Evolutionary conservation across 1,284 basidiomycete species (phyloP), one percentile per base, ranked within the genome.

Genomic region (Vanrija sp.): DNA sequence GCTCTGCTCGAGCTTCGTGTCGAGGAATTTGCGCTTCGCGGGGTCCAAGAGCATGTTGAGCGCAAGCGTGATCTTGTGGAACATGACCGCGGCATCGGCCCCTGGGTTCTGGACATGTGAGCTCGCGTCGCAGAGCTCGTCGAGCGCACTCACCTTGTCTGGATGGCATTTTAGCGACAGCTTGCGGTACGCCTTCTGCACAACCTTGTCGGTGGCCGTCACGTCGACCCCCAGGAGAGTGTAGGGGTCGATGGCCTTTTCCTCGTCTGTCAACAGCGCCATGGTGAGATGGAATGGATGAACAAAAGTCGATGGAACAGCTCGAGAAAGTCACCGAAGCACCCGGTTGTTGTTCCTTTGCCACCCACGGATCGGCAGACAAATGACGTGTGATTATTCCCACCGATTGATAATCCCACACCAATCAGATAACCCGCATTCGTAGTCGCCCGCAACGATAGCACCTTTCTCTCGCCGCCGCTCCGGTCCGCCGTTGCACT

Each of bases 131-230:
- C 19, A 49, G 28, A 9, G 19, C 15, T 19, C 12, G 49, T 9
- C 1, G 19, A 38, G 6, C 21, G 29, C 7, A 85, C 83, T 68
- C 65, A 86, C 88, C 69, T 87, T 84, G 75, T 93, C 91, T 18
- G 91, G 91, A 80, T 93, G 91, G 50, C 89, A 88, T 78, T 88
- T 91, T 57, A 91, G 80, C 5, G 89, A 92, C 42, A 84, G 80
- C 63, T 89, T 83, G 43, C 90, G 81, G 66, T 90, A 97, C 1
- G 91, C 89, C 10, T 84, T 87, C 63, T 86, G 83, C 61, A 96
- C 88, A 58, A 94, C 89, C 52, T 84, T 82, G 55, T 93, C 90
- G 6, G 86, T 87, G 7, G 89, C 84, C 52, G 87, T 86, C 10
- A 81, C 62, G 3, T 80, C 78, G 26, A 95, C 64, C 1, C 81